Evolutionary conservation across 2,329 filamentous ascomycete species (phyloP), one percentile per base, ranked within the genome.

Genomic region (Lasiodiplodia hormozganensis): DNA sequence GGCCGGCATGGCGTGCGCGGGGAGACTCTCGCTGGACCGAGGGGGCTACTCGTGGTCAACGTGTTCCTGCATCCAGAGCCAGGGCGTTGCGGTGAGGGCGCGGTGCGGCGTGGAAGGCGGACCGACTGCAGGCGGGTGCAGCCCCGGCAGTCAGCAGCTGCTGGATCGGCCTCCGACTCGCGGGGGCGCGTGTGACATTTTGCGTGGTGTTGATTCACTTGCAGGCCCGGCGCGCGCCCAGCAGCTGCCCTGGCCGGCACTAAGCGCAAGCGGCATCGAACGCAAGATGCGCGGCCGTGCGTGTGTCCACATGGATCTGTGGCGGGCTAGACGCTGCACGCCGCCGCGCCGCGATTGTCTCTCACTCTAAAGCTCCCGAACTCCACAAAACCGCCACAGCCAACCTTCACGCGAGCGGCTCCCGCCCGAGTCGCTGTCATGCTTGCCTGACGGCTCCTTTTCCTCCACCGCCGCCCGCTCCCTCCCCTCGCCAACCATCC

Each of bases 1-100:
- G 58, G 72, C 71, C 73, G 74, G 75, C 70, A 70, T 70, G 58
- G 68, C 58, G 62, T 23, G 34, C 28, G 56, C 56, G 34, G 34
- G 54, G 25, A 57, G 54, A 25, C n/a, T 16, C 51, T 53, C 21
- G 51, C 51, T 53, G 53, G 53, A 36, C 28, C 53, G 53, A 34
- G 43, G 40, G 56, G 23, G 54, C 14, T 16, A 23, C 21, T 43
- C 18, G 54, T 40, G 25, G 54, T 62, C 54, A 51, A 67, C 53
- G 62, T 65, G 62, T 65, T 65, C 62, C 62, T 65, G 62, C 62
- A 65, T 64, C 47, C 40, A 62, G 58, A 31, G 10, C 21, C 34
- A 21, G 21, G 23, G 31, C 31, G 65, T 64, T 53, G 53, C 65
- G 66, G 54, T 57, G 69, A 52, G 40, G 62, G 31, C 40, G 58